These are phyloP conservation scores for Tetrapisispora fleetii DNA, from an alignment of 805 yeast genomes.

Conservation along the genomic window DNA sequence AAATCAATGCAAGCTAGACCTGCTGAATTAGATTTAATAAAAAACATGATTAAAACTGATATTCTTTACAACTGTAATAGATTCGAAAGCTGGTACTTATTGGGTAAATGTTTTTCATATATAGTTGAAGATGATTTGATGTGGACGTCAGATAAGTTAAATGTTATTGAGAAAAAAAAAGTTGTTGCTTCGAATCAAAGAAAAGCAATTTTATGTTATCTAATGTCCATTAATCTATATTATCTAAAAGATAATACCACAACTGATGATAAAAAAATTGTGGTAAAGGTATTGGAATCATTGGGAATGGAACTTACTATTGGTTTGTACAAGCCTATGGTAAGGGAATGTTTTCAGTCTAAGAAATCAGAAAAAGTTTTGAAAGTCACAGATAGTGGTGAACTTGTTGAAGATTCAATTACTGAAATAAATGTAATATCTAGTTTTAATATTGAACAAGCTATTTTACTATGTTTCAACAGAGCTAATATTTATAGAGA, in stretches of 20 bases:
- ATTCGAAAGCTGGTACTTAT: slow-evolving; percentile 75
- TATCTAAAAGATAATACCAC: background rate
- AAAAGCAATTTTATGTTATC: slow-evolving; percentile 59
- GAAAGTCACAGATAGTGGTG: slow-evolving; percentile 12
- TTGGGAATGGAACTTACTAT: slow-evolving; percentile 32
- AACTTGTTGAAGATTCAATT: slow-evolving; percentile 7
- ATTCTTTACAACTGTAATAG: slow-evolving; percentile 55
- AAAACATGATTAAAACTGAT: slow-evolving; percentile 56
- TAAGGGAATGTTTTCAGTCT: slow-evolving; percentile 42
- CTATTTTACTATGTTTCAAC: slow-evolving; percentile 19
- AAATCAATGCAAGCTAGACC: slow-evolving; percentile 72
- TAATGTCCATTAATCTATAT: slow-evolving; percentile 43
- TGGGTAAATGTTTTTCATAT: slow-evolving; percentile 71
- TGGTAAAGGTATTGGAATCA: slow-evolving; percentile 11
- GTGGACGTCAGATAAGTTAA: slow-evolving; percentile 84
- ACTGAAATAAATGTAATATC: slow-evolving; percentile 14
- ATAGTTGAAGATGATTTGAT: slow-evolving; percentile 81
- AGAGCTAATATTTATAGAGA: slow-evolving; percentile 16
- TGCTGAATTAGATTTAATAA: slow-evolving; percentile 69
- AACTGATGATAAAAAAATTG: slow-evolving; percentile 12
- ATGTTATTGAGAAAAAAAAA: slow-evolving; percentile 48
- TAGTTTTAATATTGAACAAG: slow-evolving; percentile 23
- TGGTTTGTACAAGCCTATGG: slow-evolving; percentile 57
- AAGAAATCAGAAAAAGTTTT: slow-evolving; percentile 10
- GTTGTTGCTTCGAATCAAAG: slow-evolving; percentile 57